Evolutionary conservation across 2,329 filamentous ascomycete genomes (phyloP), one percentile per base, ranked within the genome.

Genomic region (Waltergamsia citrina): DNA sequence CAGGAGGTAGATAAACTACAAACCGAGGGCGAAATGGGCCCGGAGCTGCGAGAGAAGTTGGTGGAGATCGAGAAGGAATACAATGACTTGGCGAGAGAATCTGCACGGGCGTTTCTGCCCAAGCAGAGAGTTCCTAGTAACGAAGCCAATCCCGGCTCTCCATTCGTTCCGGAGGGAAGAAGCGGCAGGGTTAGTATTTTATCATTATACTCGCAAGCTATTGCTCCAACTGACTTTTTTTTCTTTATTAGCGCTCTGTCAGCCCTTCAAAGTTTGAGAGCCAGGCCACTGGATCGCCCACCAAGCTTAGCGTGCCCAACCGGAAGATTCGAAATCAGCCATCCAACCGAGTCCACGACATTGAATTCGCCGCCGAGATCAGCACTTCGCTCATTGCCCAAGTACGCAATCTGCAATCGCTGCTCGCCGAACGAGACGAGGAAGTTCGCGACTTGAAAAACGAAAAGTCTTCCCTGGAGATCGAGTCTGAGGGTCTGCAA

Each of bases 321-420:
- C 77, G 90, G 45, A 92, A 88, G 54, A 74, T 92, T 52, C 76
- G 92, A 36, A 96, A 96, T 47, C 90, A 95, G 52, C 84, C 85
- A 3, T 75, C 82, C 8, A 92, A 80, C 52, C 79, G 88, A 33
- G 81, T 94, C 10, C 87, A 96, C 53, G 92, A 98, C 51, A 94
- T 98, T 51, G 87, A 95, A 48, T 94, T 98, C 51, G 92, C 90
- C n/a, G 88, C 92, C 33, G 90, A 98, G 53, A 95, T 98, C 49
- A 95, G 87, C 51, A 94, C 86, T 6, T 94, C 87, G 3, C 69
- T 98, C 33, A 80, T 98, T 33, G 79, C 83, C n/a, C 92, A 96
- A 60, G 84, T 98, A 33, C 81, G 92, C 41, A 87, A 92, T 52
- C 62, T 98, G 35, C 92, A 98, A 56, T 72, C 79, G 3, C 67